These are phyloP conservation scores for Carnegiea gigantea DNA, from an alignment of 179 eudicot genomes.

Conservation along the genomic window DNA sequence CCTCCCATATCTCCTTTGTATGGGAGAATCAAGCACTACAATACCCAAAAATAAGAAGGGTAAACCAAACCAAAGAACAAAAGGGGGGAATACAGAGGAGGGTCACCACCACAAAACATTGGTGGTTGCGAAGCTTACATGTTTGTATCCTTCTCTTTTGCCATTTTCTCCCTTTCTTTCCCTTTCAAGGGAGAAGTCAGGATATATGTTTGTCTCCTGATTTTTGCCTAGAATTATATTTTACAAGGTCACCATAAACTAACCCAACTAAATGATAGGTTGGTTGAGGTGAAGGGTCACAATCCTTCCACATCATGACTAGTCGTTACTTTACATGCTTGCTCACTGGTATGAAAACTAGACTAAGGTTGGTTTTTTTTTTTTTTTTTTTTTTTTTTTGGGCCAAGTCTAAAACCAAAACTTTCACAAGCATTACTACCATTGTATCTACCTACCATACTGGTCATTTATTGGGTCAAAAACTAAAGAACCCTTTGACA, in stretches of 20 bases:
- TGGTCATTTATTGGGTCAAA: not conserved
- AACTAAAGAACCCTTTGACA: slow-evolving; percentile 58
- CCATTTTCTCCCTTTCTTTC: slow-evolving; percentile 33
- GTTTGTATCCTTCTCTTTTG: slow-evolving; percentile 10
- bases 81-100: slow-evolving; percentile 13
- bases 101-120: slow-evolving; percentile 40
- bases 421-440: slow-evolving; percentile 24
- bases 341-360: slow-evolving; percentile 24
- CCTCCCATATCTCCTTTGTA: slow-evolving; percentile 52
- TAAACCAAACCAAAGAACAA: not conserved
- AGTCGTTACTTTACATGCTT: slow-evolving; percentile 35
- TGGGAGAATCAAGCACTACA: slow-evolving; percentile 41
- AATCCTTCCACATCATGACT: slow-evolving; percentile 39
- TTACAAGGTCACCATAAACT: slow-evolving; percentile 33
- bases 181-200: slow-evolving; percentile 52
- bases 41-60: slow-evolving; percentile 15
- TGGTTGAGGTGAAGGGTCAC: slow-evolving; percentile 31
- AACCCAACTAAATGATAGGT: slow-evolving; percentile 38
- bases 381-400: not conserved
- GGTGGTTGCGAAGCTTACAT: slow-evolving; percentile 35
- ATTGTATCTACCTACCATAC: not conserved
- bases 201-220: slow-evolving; percentile 32
- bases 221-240: slow-evolving; percentile 41
- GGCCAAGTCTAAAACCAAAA: slow-evolving; percentile 31
- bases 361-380: not conserved